Percentiles rank a stretch among this genome's conserved stretches.
Conservation (phyloP, 2,329 filamentous ascomycete genomes). For the Apiospora hydei region DNA sequence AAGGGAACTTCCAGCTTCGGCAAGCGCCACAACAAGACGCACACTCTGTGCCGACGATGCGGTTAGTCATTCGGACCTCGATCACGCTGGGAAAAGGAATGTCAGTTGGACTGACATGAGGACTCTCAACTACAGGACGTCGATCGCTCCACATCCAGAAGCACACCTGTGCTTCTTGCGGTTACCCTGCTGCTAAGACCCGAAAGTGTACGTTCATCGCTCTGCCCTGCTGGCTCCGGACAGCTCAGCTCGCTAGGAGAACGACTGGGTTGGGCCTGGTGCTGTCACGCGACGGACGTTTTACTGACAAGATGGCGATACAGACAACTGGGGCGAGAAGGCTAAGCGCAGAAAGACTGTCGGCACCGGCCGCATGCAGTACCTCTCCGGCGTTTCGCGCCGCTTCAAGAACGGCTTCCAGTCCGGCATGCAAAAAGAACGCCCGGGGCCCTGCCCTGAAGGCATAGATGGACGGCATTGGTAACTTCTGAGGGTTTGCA, state of each 20-base stretch:
- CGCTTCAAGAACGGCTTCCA: conserved; percentile 99
- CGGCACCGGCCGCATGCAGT: conserved; percentile 94
- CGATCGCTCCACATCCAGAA: conserved; percentile 99
- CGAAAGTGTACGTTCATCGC: conserved; percentile 86
- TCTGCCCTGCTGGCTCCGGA: neutral
- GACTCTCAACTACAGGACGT: conserved; percentile 67
- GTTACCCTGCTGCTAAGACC: conserved; percentile 96
- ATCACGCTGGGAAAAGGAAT: conserved; percentile 23
- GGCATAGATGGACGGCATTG: conserved; percentile 43
- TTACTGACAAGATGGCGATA: conserved; percentile 30
- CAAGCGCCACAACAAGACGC: conserved; percentile 93
- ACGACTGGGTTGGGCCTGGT: conserved; percentile 23
- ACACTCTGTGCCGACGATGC: conserved; percentile 98
- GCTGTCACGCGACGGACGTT: conserved; percentile 32
- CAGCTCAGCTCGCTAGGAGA: conserved; percentile 22
- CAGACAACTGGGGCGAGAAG: conserved; percentile 99
- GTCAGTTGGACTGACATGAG: conserved; percentile 35
- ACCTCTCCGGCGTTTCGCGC: conserved; percentile 90
- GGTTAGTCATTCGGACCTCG: conserved; percentile 67
- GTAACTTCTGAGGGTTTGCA: conserved; percentile 45
- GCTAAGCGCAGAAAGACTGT: conserved; percentile 99
- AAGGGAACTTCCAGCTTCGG: conserved; percentile 48
- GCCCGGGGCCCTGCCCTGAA: conserved; percentile 66
- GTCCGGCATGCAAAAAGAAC: conserved; percentile 80
- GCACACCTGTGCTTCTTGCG: conserved; percentile 94